phyloP scores from a whole-genome alignment of 2,329 filamentous ascomycete species.

The Xylariaceae sp. region DNA sequence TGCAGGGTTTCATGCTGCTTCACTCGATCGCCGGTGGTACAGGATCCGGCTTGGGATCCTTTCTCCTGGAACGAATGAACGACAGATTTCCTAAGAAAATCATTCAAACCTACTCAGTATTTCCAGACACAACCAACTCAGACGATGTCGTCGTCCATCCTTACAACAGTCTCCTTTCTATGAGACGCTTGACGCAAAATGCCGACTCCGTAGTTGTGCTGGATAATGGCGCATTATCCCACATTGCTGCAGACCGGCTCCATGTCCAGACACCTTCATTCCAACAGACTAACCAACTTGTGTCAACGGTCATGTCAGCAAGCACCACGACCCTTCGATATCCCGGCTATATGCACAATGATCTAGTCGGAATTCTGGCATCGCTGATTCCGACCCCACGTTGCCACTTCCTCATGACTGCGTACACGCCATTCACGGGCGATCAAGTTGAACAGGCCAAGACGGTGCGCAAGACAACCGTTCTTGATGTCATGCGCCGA shows the following conservation, averaged over 20 bases:
- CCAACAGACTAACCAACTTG: slow-evolving; percentile 94
- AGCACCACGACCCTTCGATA: slow-evolving; percentile 95
- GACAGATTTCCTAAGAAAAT: slow-evolving; percentile 98
- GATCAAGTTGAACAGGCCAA: slow-evolving; percentile 96
- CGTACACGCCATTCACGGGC: slow-evolving; percentile 95
- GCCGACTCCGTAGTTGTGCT: slow-evolving; percentile 96
- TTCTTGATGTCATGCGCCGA: slow-evolving; percentile 94
- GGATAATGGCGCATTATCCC: slow-evolving; percentile 88
- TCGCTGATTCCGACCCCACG: slow-evolving; percentile 93
- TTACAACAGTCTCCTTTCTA: slow-evolving; percentile 92
- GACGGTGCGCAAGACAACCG: slow-evolving; percentile 95
- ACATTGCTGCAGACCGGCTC: slow-evolving; percentile 88
- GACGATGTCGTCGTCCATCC: slow-evolving; percentile 95
- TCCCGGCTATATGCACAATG: slow-evolving; percentile 99
- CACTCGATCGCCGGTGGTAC: slow-evolving; percentile 98
- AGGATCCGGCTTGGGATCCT: slow-evolving; percentile 91
- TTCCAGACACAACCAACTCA: slow-evolving; percentile 83
- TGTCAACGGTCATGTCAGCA: slow-evolving; percentile 97
- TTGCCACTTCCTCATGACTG: slow-evolving; percentile 97
- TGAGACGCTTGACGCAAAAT: slow-evolving; percentile 88
- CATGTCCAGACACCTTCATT: slow-evolving; percentile 95
- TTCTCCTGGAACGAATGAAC: slow-evolving; percentile 89
- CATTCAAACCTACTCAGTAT: slow-evolving; percentile 98
- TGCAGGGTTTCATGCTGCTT: slow-evolving; percentile 90
- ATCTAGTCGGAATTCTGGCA: slow-evolving; percentile 92